A percentile compares a stretch with the other conserved stretches of the same genome.
phyloP scores from a whole-genome alignment of 2,329 filamentous ascomycete species.

The Beauveria varroae region DNA sequence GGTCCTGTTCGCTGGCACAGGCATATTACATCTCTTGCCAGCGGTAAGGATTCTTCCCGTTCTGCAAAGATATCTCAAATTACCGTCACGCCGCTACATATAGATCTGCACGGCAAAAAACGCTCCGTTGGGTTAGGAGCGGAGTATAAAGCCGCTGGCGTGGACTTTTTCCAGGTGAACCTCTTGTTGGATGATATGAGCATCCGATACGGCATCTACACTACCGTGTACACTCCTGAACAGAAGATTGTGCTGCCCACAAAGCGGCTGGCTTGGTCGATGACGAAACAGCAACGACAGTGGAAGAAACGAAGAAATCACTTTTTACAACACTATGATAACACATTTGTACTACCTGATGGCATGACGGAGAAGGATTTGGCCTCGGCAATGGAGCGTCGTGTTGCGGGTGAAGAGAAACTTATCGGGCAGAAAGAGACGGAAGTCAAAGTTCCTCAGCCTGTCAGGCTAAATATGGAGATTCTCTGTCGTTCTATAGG shows the following conservation, averaged over 20 bases:
- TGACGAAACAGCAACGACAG: slow-evolving; percentile 17
- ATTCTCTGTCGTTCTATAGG: slow-evolving; percentile 17
- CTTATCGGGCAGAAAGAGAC: slow-evolving; percentile 14
- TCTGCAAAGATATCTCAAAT: slow-evolving; percentile 19
- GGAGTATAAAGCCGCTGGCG: slow-evolving; percentile 24
- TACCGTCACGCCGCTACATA: slow-evolving; percentile 21
- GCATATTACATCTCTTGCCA: slow-evolving; percentile 23
- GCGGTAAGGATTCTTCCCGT: slow-evolving; percentile 6
- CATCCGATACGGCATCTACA: slow-evolving; percentile 32
- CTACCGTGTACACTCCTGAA: slow-evolving; percentile 18
- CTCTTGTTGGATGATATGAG: slow-evolving; percentile 35
- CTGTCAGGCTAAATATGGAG: slow-evolving; percentile 18
- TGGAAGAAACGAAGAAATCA: slow-evolving; percentile 23
- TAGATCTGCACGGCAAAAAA: slow-evolving; percentile 13
- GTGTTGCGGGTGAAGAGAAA: background rate
- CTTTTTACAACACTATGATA: slow-evolving; percentile 22
- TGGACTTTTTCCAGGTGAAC: slow-evolving; percentile 41
- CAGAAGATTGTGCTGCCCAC: slow-evolving; percentile 23
- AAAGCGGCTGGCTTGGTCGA: slow-evolving; percentile 20
- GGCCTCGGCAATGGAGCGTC: background rate
- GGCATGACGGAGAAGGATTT: slow-evolving; percentile 22
- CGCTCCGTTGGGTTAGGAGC: slow-evolving; percentile 19
- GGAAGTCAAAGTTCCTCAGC: slow-evolving; percentile 2
- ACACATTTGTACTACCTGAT: slow-evolving; percentile 31
- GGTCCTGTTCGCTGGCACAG: slow-evolving; percentile 31